Base-by-base conservation (phyloP, 306 rosid species). In the Sphenostylis stenocarpa region DNA sequence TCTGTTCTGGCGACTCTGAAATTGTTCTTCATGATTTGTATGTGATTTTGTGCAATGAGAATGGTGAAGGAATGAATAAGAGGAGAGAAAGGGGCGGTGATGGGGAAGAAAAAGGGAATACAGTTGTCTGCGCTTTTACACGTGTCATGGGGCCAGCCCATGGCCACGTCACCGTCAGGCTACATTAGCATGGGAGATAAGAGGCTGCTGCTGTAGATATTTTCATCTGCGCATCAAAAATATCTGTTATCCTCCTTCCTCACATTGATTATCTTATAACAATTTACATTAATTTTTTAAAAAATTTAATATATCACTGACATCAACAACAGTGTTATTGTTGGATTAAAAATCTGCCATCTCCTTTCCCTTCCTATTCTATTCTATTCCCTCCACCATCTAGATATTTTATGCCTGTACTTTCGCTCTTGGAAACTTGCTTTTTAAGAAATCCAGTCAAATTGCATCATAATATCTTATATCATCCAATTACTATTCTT, bases 41-140 rank as follows among this genome's bases (percentile, higher is more conserved):
- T 8, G 9, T 36, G 41, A 36, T 79, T 7, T 24, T 53, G 8
- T 14, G 43, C 2, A 73, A 57, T 2, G 4, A 19, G 31, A 56
- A 13, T 3, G 52, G 24, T 16, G 55, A 33, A 34, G 14, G 57
- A 61, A 69, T 28, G 43, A 24, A 44, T 23, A 67, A 31, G 19
- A 4, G 48, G 29, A 60, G 26, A 57, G 38, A 67, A 13, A 55
- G 55, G 70, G 78, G 71, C 74, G 77, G 90, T 72, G 85, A 23
- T 76, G 77, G 80, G 81, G 70, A 80, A 78, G 20, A 77, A 70
- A 88, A 82, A 70, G 78, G 26, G 34, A 78, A 72, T 80, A 88
- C 91, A 86, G 84, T 80, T 90, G 91, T 91, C 85, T 58, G 5
- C 80, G 62, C 96, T 90, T 92, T 93, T 88, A 85, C 97, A 91